phyloP scores from a whole-genome alignment of 2,329 filamentous ascomycete species.

The Arthroderma sp. region DNA sequence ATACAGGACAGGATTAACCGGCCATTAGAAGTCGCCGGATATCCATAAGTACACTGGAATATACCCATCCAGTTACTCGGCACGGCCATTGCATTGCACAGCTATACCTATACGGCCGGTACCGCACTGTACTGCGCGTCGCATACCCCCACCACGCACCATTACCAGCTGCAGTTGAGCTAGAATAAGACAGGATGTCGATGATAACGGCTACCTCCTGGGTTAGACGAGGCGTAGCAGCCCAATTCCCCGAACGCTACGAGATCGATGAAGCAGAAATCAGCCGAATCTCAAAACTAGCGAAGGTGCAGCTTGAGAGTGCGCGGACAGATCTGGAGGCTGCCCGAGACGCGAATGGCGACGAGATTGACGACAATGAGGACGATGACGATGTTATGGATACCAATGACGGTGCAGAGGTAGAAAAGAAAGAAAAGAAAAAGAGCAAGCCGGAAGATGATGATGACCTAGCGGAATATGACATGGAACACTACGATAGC shows the following conservation, averaged over 20 bases:
- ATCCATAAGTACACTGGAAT: not conserved
- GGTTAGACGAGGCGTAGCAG: conserved; percentile 65
- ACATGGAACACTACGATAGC: conserved; percentile 91
- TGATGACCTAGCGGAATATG: conserved; percentile 89
- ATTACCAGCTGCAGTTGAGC: not conserved
- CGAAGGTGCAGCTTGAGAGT: conserved; percentile 75
- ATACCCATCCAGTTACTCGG: not conserved
- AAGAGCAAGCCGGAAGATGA: conserved; percentile 6
- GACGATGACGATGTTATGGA: conserved; percentile 26
- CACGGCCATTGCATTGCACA: not conserved
- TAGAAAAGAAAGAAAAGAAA: conserved; percentile 15
- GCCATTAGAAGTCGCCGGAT: not conserved
- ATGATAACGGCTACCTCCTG: conserved; percentile 69
- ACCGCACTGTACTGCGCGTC: not conserved
- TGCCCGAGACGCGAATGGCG: conserved; percentile 43
- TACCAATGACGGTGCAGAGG: conserved; percentile 15
- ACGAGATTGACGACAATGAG: conserved; percentile 26
- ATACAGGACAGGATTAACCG: not conserved
- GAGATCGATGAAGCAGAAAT: conserved; percentile 65
- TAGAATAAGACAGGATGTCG: conserved; percentile 21
- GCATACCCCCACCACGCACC: not conserved
- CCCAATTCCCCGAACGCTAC: conserved; percentile 63
- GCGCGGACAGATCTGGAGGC: conserved; percentile 74
- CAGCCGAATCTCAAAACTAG: conserved; percentile 60
- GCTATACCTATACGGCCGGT: not conserved